These are phyloP conservation scores for Acorus calamus DNA, from an alignment of 106 monocot species.

Conservation along the genomic window DNA sequence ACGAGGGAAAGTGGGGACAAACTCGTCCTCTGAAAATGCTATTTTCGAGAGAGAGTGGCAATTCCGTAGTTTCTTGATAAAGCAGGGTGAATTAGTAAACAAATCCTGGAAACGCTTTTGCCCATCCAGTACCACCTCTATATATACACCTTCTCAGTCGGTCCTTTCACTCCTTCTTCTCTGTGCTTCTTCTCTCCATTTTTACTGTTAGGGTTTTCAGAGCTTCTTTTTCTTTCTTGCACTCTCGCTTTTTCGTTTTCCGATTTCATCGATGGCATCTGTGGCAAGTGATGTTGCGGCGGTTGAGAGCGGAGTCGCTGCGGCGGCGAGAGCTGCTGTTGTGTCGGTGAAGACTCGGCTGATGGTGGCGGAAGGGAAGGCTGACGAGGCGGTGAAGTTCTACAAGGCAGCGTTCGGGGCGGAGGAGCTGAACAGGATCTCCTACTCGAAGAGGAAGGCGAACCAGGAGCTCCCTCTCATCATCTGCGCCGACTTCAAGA, in stretches of 20 bases:
- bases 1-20: too few species aligned
- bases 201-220: background rate
- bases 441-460: conserved; percentile 41
- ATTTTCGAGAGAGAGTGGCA: too few species aligned
- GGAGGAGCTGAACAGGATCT: conserved; percentile 32
- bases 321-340: background rate
- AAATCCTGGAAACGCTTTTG: too few species aligned
- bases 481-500: conserved; percentile 37
- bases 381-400: conserved; percentile 45
- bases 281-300: conserved; percentile 17
- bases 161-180: too few species aligned
- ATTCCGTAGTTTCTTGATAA: too few species aligned
- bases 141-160: too few species aligned
- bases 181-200: too few species aligned
- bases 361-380: conserved; percentile 31
- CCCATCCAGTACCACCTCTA: too few species aligned
- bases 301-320: background rate
- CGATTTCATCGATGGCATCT: background rate
- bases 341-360: conserved; percentile 22
- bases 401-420: conserved; percentile 41
- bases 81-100: too few species aligned
- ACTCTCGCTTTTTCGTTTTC: background rate
- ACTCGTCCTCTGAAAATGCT: too few species aligned
- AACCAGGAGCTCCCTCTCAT: conserved; percentile 34
- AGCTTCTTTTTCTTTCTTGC: background rate